Percentiles rank a stretch among this genome's conserved stretches.
phyloP scores from a whole-genome alignment of 345 rosid genomes.

The Salix brachista region DNA sequence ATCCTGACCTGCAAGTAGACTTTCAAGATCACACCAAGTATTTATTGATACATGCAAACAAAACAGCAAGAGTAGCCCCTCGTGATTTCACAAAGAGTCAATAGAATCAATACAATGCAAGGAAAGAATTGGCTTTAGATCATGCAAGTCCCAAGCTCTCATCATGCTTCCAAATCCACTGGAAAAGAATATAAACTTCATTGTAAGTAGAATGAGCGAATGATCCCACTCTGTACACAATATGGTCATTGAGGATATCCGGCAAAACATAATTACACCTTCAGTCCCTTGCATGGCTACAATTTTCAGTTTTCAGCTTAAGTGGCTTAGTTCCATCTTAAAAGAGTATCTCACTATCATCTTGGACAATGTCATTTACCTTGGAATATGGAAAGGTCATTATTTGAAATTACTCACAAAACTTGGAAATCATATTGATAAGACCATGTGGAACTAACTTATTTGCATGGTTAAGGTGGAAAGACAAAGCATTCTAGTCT shows the following conservation, averaged over 20 bases:
- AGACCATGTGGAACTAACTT: neutral
- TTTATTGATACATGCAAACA: neutral
- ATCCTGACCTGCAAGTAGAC: conserved; percentile 40
- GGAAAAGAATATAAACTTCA: neutral
- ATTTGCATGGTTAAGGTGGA: neutral
- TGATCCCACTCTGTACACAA: neutral
- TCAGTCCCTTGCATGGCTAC: neutral
- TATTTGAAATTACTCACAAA: neutral
- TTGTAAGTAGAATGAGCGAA: neutral
- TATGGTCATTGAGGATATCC: neutral
- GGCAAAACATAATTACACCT: neutral
- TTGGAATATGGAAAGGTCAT: neutral
- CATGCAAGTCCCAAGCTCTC: neutral
- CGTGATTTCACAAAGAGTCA: neutral
- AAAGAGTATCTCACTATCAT: neutral
- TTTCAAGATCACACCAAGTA: neutral
- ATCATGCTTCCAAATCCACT: neutral
- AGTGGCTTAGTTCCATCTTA: neutral
- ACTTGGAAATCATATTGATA: neutral
- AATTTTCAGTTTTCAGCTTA: neutral
- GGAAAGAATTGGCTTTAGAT: neutral
- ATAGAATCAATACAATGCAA: neutral
- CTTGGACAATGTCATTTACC: neutral
- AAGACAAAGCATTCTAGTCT: neutral
- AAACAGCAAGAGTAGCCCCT: neutral